phyloP scores from a whole-genome alignment of 2,329 filamentous ascomycete species.

The Colletotrichum siamense region DNA sequence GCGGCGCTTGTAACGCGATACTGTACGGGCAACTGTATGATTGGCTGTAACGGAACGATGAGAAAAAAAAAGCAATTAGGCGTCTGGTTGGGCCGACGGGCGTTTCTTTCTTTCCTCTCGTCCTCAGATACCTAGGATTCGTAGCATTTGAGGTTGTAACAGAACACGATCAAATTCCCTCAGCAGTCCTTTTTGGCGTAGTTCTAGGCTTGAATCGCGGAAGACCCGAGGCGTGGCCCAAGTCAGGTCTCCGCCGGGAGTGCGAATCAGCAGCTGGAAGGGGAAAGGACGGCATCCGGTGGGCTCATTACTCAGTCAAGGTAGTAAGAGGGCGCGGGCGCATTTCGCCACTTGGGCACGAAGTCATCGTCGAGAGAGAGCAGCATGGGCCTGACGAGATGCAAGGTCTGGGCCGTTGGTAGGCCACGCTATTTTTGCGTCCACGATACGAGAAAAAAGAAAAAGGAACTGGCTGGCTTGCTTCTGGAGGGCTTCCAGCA shows the following conservation, averaged over 20 bases:
- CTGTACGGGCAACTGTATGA: background rate
- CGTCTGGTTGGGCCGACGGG: background rate
- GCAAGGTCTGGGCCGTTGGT: background rate
- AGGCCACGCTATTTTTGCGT: background rate
- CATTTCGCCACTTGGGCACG: background rate
- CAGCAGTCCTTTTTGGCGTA: background rate
- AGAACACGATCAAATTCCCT: background rate
- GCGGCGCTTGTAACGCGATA: background rate
- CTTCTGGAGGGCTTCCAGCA: background rate
- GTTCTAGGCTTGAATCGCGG: background rate
- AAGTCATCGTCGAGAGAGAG: background rate
- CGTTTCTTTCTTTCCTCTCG: background rate
- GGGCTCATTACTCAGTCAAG: background rate
- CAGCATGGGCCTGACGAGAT: background rate
- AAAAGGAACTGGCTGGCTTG: background rate
- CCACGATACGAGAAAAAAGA: background rate
- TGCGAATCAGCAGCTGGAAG: background rate
- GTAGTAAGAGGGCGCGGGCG: background rate
- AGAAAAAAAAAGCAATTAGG: background rate
- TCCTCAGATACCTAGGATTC: background rate
- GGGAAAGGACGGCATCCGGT: background rate
- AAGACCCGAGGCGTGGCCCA: background rate
- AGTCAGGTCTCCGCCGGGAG: background rate
- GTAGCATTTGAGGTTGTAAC: background rate
- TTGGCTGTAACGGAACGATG: background rate